Conservation (phyloP, 768 basidiomycete species). For the Podaxis mareebaensis region DNA sequence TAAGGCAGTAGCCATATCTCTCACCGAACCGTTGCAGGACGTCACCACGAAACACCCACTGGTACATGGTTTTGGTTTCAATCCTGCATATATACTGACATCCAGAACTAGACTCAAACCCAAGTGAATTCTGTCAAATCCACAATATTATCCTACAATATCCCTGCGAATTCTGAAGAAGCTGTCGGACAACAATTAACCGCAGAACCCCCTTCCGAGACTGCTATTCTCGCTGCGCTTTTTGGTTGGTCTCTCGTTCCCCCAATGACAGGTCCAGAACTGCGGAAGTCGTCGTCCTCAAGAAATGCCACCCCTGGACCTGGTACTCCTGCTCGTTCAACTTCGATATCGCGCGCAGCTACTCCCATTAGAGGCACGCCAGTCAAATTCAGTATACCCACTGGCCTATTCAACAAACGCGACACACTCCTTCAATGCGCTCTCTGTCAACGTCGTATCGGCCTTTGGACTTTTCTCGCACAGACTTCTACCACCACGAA, state of each 20-base stretch:
- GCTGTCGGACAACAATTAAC: slow-evolving; percentile 20
- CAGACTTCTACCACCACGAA: slow-evolving; percentile 20
- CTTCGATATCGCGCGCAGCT: slow-evolving; percentile 22
- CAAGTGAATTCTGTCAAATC: slow-evolving; percentile 57
- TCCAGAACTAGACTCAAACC: slow-evolving; percentile 46
- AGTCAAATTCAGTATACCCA: slow-evolving; percentile 29
- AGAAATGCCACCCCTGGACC: slow-evolving; percentile 12
- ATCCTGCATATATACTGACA: slow-evolving; percentile 1
- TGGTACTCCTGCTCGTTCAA: slow-evolving; percentile 15
- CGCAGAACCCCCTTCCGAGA: slow-evolving; percentile 34
- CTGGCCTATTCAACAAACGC: slow-evolving; percentile 29
- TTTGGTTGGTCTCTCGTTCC: slow-evolving; percentile 54
- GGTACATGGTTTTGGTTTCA: slow-evolving; percentile 39
- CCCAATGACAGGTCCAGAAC: slow-evolving; percentile 26
- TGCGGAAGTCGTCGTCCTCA: slow-evolving; percentile 2
- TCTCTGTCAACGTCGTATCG: slow-evolving; percentile 77
- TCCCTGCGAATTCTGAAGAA: slow-evolving; percentile 19
- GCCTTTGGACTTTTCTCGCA: slow-evolving; percentile 72
- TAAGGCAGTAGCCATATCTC: slow-evolving; percentile 49
- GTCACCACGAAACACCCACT: slow-evolving; percentile 73
- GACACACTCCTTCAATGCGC: slow-evolving; percentile 63
- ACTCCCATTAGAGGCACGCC: slow-evolving; percentile 20
- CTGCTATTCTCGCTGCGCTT: slow-evolving; percentile 44
- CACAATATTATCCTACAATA: slow-evolving; percentile 41
- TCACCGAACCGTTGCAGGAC: slow-evolving; percentile 54